Evolutionary conservation across 208 protist species (phyloP).

Genomic region (Tetramitus jugosus): DNA sequence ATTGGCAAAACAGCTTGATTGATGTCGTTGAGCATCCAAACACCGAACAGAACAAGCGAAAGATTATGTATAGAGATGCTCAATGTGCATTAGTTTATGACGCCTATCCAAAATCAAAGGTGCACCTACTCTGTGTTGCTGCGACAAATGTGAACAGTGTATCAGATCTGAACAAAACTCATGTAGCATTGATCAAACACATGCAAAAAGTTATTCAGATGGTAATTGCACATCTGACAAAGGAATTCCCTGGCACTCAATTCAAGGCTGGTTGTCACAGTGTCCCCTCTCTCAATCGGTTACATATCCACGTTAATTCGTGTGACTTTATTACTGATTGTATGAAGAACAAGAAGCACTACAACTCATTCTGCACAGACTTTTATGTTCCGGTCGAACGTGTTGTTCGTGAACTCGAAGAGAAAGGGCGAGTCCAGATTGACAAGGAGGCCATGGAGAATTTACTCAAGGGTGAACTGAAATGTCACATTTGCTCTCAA

Average conservation of each 20-base stretch:
- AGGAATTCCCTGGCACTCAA: neutral
- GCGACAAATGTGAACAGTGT: neutral
- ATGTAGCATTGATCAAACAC: neutral
- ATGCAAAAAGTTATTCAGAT: neutral
- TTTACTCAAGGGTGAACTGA: neutral
- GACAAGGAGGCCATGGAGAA: neutral
- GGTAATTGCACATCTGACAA: neutral
- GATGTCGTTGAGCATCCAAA: neutral
- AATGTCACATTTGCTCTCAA: neutral
- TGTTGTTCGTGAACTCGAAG: neutral
- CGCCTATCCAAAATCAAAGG: neutral
- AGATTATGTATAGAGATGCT: neutral
- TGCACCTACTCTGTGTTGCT: neutral
- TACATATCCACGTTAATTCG: conserved; percentile 38
- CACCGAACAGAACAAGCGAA: neutral
- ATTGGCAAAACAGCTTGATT: neutral
- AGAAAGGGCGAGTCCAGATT: neutral
- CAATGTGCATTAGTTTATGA: neutral
- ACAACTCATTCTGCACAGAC: conserved; percentile 35
- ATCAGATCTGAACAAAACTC: neutral
- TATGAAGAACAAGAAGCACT: conserved; percentile 43
- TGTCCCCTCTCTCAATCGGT: conserved; percentile 1
- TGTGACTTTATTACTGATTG: conserved; percentile 31
- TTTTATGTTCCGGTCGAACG: conserved; percentile 17
- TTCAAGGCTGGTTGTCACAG: neutral